Base-by-base conservation (phyloP, 805 yeast genomes). In the Starmerella tilneyi region DNA sequence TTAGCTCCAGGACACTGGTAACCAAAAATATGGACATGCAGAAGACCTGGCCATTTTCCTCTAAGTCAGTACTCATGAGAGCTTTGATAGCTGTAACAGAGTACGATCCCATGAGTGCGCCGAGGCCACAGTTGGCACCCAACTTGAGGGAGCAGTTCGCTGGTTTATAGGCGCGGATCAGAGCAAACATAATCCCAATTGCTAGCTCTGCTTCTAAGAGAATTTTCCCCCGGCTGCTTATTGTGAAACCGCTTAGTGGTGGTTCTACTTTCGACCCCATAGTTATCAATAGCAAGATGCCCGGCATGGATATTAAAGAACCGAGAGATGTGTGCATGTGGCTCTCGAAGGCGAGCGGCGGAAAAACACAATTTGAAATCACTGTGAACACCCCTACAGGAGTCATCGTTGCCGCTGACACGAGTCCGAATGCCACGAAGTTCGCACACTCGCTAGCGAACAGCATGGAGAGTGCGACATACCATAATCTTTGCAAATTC, bases 311-410 rank as follows among this genome's bases (percentile, higher is more conserved):
- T 2, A 66, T 45, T 12, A 59, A 47, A 0, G 73, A 66, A 0
- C 76, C 77, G 2, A 55, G 13, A 1, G 69, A 34, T 26, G 69
- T 70, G 30, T 63, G 54, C 9, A 36, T 21, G 11, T 63, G 50
- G 48, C 69, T 73, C 42, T 68, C 63, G 51, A 71, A 72, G 19
- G 71, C 49, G 1, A 72, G 57, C 0, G 76, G 76, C 0, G 76
- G 76, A 19, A 73, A 62, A 1, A 71, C 61, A 43, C 71, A 63
- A 49, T 73, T 72, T 3, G 75, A 64, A 1, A 73, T 61, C 17
- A 70, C 62, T 1, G 76, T 71, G 29, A 71, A 69, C 1, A 72
- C 74, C 4, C 76, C 76, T 26, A 72, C 48, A 0, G 76, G 74
- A 4, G 73, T 67, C 15, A 72, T 74, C 3, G 70, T 60, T 9